phyloP scores from a whole-genome alignment of 768 basidiomycete genomes.

The Albatrellus ellisii region DNA sequence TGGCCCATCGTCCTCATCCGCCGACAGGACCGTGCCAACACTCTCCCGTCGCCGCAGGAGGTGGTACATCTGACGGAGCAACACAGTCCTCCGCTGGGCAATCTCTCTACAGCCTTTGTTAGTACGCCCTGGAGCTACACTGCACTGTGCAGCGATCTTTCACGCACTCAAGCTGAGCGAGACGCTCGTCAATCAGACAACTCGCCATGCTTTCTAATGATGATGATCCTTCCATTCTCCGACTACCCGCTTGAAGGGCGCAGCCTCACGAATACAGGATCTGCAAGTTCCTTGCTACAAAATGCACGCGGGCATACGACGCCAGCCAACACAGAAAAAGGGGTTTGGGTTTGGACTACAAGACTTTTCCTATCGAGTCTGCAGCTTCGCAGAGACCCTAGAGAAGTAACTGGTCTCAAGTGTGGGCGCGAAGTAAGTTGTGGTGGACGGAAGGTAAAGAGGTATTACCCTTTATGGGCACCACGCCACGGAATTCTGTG shows the following conservation, averaged over 20 bases:
- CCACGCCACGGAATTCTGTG: too few relatives aligned
- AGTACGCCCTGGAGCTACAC: not conserved
- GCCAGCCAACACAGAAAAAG: too few relatives aligned
- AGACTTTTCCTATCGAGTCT: too few relatives aligned
- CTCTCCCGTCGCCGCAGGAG: conserved; percentile 45
- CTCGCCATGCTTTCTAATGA: not conserved
- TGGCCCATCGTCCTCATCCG: conserved; percentile 25
- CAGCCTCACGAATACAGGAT: not conserved
- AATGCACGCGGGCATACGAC: too few relatives aligned
- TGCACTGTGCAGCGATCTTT: not conserved
- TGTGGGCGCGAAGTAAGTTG: too few relatives aligned
- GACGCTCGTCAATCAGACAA: conserved; percentile 2
- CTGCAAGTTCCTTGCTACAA: too few relatives aligned
- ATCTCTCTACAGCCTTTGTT: conserved; percentile 33
- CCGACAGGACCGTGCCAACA: conserved; percentile 27
- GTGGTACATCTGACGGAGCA: conserved; percentile 58
- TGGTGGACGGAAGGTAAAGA: too few relatives aligned
- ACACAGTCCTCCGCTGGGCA: conserved; percentile 49
- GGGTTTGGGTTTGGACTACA: too few relatives aligned
- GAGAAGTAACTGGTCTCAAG: too few relatives aligned
- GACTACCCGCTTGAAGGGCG: not conserved
- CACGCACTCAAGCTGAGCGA: conserved; percentile 12
- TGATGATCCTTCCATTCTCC: not conserved
- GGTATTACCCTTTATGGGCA: too few relatives aligned
- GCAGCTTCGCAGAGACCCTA: too few relatives aligned